Evolutionary conservation across 345 rosid genomes (phyloP).

Genomic region (Salix arbutifolia): DNA sequence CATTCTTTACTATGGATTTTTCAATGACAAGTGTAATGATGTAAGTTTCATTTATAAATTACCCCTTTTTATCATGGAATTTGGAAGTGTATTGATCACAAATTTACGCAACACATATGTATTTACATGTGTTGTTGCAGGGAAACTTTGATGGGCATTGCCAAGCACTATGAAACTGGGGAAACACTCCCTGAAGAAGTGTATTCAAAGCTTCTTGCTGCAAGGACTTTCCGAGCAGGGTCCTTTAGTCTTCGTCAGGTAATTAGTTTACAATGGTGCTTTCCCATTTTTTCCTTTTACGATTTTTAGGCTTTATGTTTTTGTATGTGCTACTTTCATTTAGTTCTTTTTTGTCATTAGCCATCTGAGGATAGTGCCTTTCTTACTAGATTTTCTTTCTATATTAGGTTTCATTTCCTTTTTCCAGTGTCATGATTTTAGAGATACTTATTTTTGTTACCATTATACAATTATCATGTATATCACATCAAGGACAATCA

Average conservation of each 20-base stretch:
- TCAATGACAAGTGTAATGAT: background rate
- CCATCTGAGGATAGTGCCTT: background rate
- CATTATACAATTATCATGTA: background rate
- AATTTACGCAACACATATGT: background rate
- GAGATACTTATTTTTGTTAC: background rate
- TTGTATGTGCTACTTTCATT: background rate
- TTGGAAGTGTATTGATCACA: background rate
- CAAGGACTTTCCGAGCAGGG: slow-evolving; percentile 87
- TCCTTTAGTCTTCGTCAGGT: slow-evolving; percentile 88
- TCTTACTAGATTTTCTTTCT: background rate
- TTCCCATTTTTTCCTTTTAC: background rate
- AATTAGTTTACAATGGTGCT: slow-evolving; percentile 21
- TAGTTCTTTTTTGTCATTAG: background rate
- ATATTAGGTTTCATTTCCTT: too few species aligned
- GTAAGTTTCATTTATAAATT: background rate
- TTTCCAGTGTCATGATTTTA: too few species aligned
- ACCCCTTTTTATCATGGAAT: background rate
- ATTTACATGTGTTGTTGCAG: slow-evolving; percentile 32
- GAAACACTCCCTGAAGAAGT: slow-evolving; percentile 83
- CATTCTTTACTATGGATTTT: background rate
- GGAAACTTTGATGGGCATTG: slow-evolving; percentile 88
- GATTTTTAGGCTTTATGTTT: background rate
- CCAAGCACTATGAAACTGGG: slow-evolving; percentile 84
- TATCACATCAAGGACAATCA: too few species aligned
- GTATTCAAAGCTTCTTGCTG: slow-evolving; percentile 76